These are phyloP conservation scores for Pseudogymnoascus sp. DNA, from an alignment of 2,329 filamentous ascomycete genomes.

Conservation along the genomic window DNA sequence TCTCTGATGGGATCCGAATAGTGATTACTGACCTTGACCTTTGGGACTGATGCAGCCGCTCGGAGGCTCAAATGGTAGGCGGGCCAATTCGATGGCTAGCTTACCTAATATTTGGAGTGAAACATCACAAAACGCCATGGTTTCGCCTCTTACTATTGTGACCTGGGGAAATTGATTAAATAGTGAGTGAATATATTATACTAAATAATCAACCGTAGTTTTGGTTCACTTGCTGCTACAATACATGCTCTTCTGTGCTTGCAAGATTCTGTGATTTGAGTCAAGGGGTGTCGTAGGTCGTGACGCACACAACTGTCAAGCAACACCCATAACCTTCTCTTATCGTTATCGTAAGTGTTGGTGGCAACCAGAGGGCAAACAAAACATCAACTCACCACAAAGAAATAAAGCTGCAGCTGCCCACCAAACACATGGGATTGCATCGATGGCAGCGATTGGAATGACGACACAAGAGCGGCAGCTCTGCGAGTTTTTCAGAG, in stretches of 20 bases:
- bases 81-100: neutral
- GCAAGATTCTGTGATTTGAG: neutral
- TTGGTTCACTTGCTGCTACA: neutral
- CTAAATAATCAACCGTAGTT: neutral
- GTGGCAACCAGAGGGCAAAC: neutral
- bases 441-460: slow-evolving; percentile 30
- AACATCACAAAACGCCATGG: neutral
- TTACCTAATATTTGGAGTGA: neutral
- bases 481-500: slow-evolving; percentile 74
- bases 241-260: neutral
- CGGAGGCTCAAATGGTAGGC: neutral
- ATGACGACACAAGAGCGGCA: slow-evolving; percentile 66
- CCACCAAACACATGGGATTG: neutral
- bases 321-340: neutral
- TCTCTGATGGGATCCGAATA: neutral
- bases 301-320: neutral
- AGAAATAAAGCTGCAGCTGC: slow-evolving; percentile 4
- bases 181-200: neutral
- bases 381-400: neutral
- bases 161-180: neutral
- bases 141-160: neutral
- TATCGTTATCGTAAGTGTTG: slow-evolving; percentile 5
- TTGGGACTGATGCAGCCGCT: neutral
- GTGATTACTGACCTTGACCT: neutral
- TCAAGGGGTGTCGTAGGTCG: neutral